phyloP scores from a whole-genome alignment of 2,329 filamentous ascomycete species.

The Aspergillus japonicus region DNA sequence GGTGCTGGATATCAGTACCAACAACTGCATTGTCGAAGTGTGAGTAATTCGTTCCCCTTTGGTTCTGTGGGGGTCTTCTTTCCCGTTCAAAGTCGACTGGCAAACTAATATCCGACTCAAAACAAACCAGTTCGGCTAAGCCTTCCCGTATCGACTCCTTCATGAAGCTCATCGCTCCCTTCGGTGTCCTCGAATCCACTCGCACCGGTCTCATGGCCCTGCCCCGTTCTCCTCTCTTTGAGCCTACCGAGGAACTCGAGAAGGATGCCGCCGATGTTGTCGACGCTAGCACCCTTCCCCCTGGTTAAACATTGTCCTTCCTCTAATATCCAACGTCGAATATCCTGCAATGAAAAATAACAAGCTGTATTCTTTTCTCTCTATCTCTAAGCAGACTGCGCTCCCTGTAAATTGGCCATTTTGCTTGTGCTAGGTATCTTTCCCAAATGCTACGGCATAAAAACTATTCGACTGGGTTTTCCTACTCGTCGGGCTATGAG shows the following conservation, averaged over 20 bases:
- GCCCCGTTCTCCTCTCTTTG: constrained; percentile 84
- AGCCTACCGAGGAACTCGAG: constrained; percentile 67
- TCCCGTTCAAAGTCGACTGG: background rate
- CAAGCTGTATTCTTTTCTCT: background rate
- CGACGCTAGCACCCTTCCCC: constrained; percentile 88
- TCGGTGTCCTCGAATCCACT: constrained; percentile 94
- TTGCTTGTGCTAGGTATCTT: background rate
- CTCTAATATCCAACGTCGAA: constrained; percentile 6
- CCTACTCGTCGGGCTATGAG: background rate
- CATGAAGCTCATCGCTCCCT: constrained; percentile 90
- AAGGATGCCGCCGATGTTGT: constrained; percentile 95
- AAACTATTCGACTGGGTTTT: background rate
- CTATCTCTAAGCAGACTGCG: background rate
- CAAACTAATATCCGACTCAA: background rate
- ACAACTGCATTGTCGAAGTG: constrained; percentile 98
- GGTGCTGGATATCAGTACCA: constrained; percentile 95
- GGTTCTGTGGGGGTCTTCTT: no score
- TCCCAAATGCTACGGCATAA: background rate
- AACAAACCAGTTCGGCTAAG: constrained; percentile 72
- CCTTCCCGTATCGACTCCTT: constrained; percentile 92
- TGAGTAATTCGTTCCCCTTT: constrained; percentile 53
- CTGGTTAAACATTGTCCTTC: constrained; percentile 60
- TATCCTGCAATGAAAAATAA: constrained; percentile 19
- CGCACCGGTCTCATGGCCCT: constrained; percentile 96
- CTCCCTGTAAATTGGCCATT: background rate